Base-by-base conservation (phyloP, 768 basidiomycete species). In the Cystoderma amianthinum region DNA sequence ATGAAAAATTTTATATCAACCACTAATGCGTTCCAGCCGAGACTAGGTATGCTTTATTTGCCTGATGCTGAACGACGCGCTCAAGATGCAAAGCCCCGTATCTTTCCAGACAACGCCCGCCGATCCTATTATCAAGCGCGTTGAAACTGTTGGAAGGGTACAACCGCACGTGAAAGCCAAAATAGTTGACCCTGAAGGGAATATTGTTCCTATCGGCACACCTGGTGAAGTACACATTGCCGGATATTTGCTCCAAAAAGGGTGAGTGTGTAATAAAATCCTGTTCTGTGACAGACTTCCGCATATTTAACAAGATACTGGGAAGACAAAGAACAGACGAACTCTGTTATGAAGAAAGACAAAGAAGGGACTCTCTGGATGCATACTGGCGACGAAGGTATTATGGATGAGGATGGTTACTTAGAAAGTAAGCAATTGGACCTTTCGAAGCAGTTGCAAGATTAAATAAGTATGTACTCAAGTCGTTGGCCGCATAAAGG, bases 401-500 rank as follows among this genome's bases (percentile, higher is more conserved):
- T 85, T 23, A 72, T 92, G 63, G 88, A 92, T 48, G 75, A 81
- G 39, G 82, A 91, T 40, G 88, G 88, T 1, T 91, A 90, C 59
- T 56, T 91, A 15, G 60, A 62, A 49, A 78, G 88, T 87, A 50
- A 45, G 80, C 64, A 22, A 13, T 25, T 37, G 37, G 10, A 11
- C 23, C 16, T 28, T 15, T 3, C 13, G 32, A 6, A 36, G 12
- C 18, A 3, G 13, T 36, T 13, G 9, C 38, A 12, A 24, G 12
- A 24, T 21, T 2, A n/a, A 20, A 20, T 15, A 3, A n/a, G n/a
- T n/a, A n/a, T n/a, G n/a, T 22, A 15, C n/a, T n/a, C 4, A 37
- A 90, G 87, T 90, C 42, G 85, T 88, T 36, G 81, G 86, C 34
- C 69, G 87, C 44, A 82, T 80, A 41, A 90, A 90, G 73, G 82